Percentiles rank a stretch among this genome's conserved stretches.
These are phyloP conservation scores for Crithidia mellificae DNA, from an alignment of 208 protist species.

Conservation along the genomic window DNA sequence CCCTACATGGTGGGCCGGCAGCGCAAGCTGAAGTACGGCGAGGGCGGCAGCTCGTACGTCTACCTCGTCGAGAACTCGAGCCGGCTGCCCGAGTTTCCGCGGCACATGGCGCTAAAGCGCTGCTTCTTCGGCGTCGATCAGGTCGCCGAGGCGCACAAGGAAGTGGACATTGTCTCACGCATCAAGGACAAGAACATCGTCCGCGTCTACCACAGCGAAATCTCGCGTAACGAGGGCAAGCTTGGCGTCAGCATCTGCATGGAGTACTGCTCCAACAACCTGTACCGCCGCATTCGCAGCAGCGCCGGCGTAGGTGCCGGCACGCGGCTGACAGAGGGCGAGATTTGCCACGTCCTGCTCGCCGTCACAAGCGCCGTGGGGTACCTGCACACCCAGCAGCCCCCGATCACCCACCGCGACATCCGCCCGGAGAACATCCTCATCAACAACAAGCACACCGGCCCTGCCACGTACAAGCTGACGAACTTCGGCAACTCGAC, in stretches of 20 bases:
- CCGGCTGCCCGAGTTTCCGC: constrained; percentile 61
- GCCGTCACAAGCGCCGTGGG: constrained; percentile 89
- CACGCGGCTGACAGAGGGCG: constrained; percentile 75
- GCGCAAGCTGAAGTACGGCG: constrained; percentile 32
- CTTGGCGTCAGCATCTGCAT: constrained; percentile 81
- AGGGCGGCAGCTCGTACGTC: constrained; percentile 52
- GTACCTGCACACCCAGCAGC: constrained; percentile 93
- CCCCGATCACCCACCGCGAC: constrained; percentile 94
- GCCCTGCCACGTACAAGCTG: constrained; percentile 87
- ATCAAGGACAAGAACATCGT: constrained; percentile 83
- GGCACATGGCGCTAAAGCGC: constrained; percentile 74
- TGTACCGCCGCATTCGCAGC: constrained; percentile 65
- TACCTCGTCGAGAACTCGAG: constrained; percentile 78
- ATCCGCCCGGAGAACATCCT: constrained; percentile 95
- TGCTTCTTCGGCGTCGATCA: constrained; percentile 76
- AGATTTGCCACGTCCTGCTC: constrained; percentile 90
- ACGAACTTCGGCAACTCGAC: constrained; percentile 94
- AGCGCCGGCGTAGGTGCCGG: constrained; percentile 35
- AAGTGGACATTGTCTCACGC: constrained; percentile 74
- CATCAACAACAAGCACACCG: constrained; percentile 65
- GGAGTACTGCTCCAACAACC: constrained; percentile 84
- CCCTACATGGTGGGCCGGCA: constrained; percentile 36
- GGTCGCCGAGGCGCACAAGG: constrained; percentile 68
- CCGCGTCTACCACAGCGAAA: constrained; percentile 71
- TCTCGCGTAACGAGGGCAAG: constrained; percentile 77